Percentiles rank a stretch among this genome's conserved stretches.
Evolutionary conservation across 257 asterid genomes (phyloP).

Genomic region (Jaltomata sinuosa): DNA sequence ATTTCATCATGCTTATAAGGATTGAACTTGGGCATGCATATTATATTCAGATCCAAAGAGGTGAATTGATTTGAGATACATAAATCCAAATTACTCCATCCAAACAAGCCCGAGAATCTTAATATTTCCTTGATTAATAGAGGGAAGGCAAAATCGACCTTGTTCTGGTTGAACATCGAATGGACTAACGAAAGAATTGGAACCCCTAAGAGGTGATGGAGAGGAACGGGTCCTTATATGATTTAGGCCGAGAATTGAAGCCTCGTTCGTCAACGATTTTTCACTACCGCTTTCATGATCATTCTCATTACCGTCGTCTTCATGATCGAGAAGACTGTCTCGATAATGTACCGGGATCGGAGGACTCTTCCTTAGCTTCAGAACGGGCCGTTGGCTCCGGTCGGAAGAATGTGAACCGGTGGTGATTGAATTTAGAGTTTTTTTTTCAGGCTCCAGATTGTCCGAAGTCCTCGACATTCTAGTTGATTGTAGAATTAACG

Average conservation of each 20-base stretch:
- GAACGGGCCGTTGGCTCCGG: slow-evolving; percentile 18
- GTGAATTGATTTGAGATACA: background rate
- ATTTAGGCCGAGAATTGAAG: slow-evolving; percentile 54
- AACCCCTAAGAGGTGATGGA: slow-evolving; percentile 31
- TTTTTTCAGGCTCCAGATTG: slow-evolving; percentile 21
- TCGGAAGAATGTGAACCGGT: slow-evolving; percentile 8
- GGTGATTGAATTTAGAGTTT: slow-evolving; percentile 9
- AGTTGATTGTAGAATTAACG: slow-evolving; percentile 10
- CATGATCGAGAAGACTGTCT: background rate
- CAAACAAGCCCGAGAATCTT: background rate
- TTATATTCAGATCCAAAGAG: background rate
- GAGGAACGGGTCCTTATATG: slow-evolving; percentile 71
- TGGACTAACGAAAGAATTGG: slow-evolving; percentile 18
- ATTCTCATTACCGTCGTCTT: slow-evolving; percentile 12
- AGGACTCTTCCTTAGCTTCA: slow-evolving; percentile 53
- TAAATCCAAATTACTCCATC: background rate
- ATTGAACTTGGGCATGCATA: background rate
- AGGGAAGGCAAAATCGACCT: slow-evolving; percentile 21
- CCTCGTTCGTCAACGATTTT: slow-evolving; percentile 33
- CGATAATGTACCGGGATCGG: slow-evolving; percentile 40
- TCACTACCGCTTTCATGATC: slow-evolving; percentile 1
- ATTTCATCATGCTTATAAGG: background rate
- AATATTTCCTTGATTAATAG: background rate
- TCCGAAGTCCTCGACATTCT: slow-evolving; percentile 27
- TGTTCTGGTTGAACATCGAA: slow-evolving; percentile 32